These are phyloP conservation scores for Meira miltonrushii DNA, from an alignment of 1,284 basidiomycete species.

Conservation along the genomic window DNA sequence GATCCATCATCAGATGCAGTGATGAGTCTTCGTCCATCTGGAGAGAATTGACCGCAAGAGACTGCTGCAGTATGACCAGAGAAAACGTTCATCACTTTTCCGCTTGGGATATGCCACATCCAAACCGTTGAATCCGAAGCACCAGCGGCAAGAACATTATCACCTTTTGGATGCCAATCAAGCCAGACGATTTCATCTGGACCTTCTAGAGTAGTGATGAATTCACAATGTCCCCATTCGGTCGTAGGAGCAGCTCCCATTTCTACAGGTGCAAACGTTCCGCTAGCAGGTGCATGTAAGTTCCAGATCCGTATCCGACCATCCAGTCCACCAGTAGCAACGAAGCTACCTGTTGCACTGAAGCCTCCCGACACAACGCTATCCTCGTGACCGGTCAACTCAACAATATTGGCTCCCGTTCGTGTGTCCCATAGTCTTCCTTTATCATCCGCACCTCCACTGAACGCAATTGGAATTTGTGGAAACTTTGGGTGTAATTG, in stretches of 20 bases:
- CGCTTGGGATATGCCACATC: conserved; percentile 94
- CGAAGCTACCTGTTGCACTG: conserved; percentile 80
- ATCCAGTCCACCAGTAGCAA: conserved; percentile 96
- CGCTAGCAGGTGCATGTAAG: conserved; percentile 33
- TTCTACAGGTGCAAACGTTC: conserved; percentile 11
- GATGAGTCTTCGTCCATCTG: conserved; percentile 70
- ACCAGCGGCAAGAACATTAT: conserved; percentile 75
- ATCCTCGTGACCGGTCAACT: conserved; percentile 84
- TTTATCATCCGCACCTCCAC: conserved; percentile 90
- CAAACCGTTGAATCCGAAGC: conserved; percentile 92
- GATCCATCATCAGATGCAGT: conserved; percentile 79
- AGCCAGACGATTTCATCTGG: conserved; percentile 95
- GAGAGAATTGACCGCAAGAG: conserved; percentile 84
- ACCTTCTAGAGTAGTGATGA: conserved; percentile 82
- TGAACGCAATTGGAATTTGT: conserved; percentile 74
- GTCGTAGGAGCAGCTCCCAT: background rate
- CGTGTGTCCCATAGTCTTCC: conserved; percentile 90
- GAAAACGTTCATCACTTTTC: conserved; percentile 91
- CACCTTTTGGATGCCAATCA: conserved; percentile 90
- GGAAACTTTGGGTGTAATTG: conserved; percentile 69
- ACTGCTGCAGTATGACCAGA: conserved; percentile 81
- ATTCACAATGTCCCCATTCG: conserved; percentile 76
- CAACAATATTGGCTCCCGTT: conserved; percentile 72
- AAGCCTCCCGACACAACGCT: conserved; percentile 77
- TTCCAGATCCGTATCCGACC: conserved; percentile 87